A percentile compares a stretch with the other conserved stretches of the same genome.
Evolutionary conservation across 1,284 basidiomycete species (phyloP).

Genomic region (Salmacisia buchloeana): DNA sequence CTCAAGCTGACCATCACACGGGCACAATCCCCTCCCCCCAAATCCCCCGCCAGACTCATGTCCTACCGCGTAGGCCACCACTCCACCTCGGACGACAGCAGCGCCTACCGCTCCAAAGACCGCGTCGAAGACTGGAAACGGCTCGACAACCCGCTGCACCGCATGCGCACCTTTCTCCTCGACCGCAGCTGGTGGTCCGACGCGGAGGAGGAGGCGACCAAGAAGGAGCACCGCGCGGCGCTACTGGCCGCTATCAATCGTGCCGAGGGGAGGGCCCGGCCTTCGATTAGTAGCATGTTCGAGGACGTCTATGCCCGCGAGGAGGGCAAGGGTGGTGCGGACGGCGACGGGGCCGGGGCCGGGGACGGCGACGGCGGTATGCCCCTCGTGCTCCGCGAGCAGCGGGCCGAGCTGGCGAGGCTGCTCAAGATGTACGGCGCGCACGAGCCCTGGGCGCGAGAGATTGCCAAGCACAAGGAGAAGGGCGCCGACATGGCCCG

Average conservation of each 20-base stretch:
- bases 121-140: conserved; percentile 40
- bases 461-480: conserved; percentile 73
- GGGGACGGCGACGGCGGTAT: too few relatives aligned
- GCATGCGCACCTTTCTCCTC: conserved; percentile 74
- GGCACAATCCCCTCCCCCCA: conserved; percentile 73
- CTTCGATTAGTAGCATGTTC: conserved; percentile 72
- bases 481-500: conserved; percentile 63
- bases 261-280: conserved; percentile 68
- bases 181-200: conserved; percentile 75
- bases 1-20: neutral
- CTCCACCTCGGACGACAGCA: conserved; percentile 88
- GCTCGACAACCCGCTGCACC: conserved; percentile 74
- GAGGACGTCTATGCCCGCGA: conserved; percentile 66
- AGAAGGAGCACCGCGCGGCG: conserved; percentile 64
- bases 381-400: conserved; percentile 57
- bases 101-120: conserved; percentile 62
- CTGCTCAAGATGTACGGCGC: conserved; percentile 77
- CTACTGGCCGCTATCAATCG: conserved; percentile 73
- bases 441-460: conserved; percentile 73
- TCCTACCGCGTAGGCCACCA: conserved; percentile 71
- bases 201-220: conserved; percentile 67
- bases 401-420: conserved; percentile 68
- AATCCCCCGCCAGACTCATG: conserved; percentile 18
- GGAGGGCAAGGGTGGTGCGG: too few relatives aligned
- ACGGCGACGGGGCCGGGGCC: neutral